Percentiles rank a stretch among this genome's conserved stretches.
These are phyloP conservation scores for Vigna hirtella DNA, from an alignment of 306 rosid genomes.

Conservation along the genomic window DNA sequence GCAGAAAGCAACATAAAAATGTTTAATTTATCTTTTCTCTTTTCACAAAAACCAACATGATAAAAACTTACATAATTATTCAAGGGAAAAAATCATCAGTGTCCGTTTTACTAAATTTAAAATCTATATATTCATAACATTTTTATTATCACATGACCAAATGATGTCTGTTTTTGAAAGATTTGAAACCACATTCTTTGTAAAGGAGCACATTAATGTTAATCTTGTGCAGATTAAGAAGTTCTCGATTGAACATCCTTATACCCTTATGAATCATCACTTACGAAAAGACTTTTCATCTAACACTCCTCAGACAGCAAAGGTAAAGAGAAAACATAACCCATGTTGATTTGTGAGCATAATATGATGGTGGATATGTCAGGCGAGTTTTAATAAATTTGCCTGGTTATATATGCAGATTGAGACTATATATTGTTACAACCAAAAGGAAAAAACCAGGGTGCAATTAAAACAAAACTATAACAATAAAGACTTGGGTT, in stretches of 20 bases:
- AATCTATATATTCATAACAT: too few relatives aligned
- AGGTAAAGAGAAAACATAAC: neutral
- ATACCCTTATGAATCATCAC: neutral
- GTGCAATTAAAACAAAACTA: neutral
- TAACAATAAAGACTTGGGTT: neutral
- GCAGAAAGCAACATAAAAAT: too few relatives aligned
- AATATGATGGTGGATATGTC: neutral
- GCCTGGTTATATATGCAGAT: neutral
- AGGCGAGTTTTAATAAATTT: neutral
- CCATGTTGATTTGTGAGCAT: neutral
- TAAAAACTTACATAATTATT: too few relatives aligned
- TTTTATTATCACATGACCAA: too few relatives aligned
- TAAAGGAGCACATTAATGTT: neutral
- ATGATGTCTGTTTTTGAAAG: neutral
- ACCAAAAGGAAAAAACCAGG: neutral
- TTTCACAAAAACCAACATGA: too few relatives aligned
- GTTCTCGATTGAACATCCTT: neutral
- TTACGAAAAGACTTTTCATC: neutral
- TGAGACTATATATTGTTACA: neutral
- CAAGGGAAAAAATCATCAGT: too few relatives aligned
- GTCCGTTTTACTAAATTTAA: too few relatives aligned
- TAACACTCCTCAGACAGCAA: neutral
- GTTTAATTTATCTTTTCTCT: too few relatives aligned
- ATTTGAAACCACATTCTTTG: too few relatives aligned
- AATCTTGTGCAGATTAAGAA: neutral